These are phyloP conservation scores for Dorcoceras hygrometricum DNA, from an alignment of 257 asterid species.

Conservation along the genomic window DNA sequence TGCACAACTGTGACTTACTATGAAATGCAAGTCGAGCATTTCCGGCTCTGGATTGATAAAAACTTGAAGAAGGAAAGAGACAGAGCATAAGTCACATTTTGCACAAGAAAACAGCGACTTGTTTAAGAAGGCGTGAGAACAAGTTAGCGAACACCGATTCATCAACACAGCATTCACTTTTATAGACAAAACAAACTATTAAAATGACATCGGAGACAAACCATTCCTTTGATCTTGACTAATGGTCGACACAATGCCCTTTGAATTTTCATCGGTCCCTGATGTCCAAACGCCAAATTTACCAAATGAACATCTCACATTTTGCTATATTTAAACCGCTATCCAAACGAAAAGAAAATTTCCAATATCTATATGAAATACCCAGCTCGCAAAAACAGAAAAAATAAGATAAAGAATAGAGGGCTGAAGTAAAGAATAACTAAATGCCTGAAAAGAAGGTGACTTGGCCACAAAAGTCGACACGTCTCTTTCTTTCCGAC, in stretches of 20 bases:
- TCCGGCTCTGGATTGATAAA: not conserved
- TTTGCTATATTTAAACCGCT: not conserved
- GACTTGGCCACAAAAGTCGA: not conserved
- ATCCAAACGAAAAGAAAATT: not conserved
- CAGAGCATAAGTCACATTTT: not conserved
- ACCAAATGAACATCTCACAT: not conserved
- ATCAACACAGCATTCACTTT: not conserved
- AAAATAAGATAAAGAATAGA: not conserved
- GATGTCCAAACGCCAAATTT: not conserved
- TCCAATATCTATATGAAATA: not conserved
- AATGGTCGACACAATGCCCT: slow-evolving; percentile 6
- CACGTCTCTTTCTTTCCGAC: slow-evolving; percentile 13
- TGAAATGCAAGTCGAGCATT: not conserved
- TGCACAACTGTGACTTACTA: not conserved
- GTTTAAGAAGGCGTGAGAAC: not conserved
- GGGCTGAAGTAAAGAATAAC: not conserved
- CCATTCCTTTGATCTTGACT: slow-evolving; percentile 16
- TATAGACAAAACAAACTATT: not conserved
- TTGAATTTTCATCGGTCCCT: slow-evolving; percentile 13
- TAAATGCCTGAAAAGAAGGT: slow-evolving; percentile 15
- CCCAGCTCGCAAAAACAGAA: not conserved
- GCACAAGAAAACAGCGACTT: slow-evolving; percentile 5
- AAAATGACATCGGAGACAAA: slow-evolving; percentile 5
- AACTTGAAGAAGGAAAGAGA: not conserved
- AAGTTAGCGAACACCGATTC: not conserved